Conservation (phyloP, 1,284 basidiomycete genomes). For the Malassezia caprae region DNA sequence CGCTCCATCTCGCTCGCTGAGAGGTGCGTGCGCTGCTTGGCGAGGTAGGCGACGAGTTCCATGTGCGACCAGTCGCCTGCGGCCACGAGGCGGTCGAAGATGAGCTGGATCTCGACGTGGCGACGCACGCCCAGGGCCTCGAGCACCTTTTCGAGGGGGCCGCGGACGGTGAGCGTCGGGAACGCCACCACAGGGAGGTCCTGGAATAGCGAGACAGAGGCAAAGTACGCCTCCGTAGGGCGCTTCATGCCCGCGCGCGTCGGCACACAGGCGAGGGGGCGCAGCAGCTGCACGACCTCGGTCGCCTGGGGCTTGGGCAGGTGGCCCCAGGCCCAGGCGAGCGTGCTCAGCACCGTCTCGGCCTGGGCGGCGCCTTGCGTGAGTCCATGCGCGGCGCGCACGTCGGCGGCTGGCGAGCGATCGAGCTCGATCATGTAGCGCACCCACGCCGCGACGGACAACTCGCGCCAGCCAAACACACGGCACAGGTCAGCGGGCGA, state of each 20-base stretch:
- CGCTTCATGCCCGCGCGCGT: conserved; percentile 66
- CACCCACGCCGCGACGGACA: conserved; percentile 69
- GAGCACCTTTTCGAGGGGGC: conserved; percentile 66
- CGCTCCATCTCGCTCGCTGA: conserved; percentile 61
- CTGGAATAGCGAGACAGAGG: conserved; percentile 73
- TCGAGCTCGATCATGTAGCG: conserved; percentile 57
- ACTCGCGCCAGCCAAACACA: conserved; percentile 63
- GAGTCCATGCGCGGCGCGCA: conserved; percentile 5
- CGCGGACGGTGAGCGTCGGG: conserved; percentile 61
- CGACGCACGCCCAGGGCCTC: conserved; percentile 71
- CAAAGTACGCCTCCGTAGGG: conserved; percentile 74
- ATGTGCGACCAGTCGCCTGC: conserved; percentile 50
- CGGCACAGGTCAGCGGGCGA: conserved; percentile 35
- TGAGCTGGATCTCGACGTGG: conserved; percentile 60
- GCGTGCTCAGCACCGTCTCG: conserved; percentile 64
- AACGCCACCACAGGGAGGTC: conserved; percentile 69
- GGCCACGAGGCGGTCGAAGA: conserved; percentile 50
- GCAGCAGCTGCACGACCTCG: conserved; percentile 57
- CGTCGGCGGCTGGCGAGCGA: conserved; percentile 31
- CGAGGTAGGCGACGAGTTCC: conserved; percentile 54
- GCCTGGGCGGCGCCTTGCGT: conserved; percentile 65
- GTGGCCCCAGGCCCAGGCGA: conserved; percentile 68
- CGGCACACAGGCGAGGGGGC: conserved; percentile 65
- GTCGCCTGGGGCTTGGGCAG: conserved; percentile 57
- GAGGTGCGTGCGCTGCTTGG: conserved; percentile 68